Evolutionary conservation across 306 rosid species (phyloP).

Genomic region (Cicer yamashitae): DNA sequence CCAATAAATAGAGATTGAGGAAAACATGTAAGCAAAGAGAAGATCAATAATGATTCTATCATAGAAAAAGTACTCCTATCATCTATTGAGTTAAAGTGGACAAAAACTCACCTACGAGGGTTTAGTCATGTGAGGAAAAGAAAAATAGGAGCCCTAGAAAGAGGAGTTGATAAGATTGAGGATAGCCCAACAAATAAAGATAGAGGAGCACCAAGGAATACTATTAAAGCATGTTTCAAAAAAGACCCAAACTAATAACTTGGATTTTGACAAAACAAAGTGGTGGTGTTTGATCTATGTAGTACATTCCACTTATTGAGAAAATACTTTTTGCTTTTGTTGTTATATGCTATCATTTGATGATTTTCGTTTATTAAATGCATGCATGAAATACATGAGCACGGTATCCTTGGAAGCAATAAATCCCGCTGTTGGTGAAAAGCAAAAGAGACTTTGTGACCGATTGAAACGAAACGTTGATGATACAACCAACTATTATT

Average conservation of each 20-base stretch:
- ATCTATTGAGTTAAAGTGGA: neutral
- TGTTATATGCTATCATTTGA: conserved; percentile 2
- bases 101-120: neutral
- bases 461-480: neutral
- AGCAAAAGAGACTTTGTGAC: neutral
- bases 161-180: conserved; percentile 1
- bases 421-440: neutral
- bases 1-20: neutral
- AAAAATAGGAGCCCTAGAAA: conserved; percentile 1
- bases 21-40: conserved; percentile 5
- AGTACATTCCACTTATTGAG: neutral
- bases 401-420: neutral
- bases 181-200: conserved; percentile 12
- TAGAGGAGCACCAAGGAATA: conserved; percentile 10
- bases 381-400: neutral
- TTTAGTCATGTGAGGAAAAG: conserved; percentile 3
- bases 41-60: neutral
- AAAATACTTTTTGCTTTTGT: neutral
- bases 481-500: neutral
- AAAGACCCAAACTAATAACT: conserved; percentile 1
- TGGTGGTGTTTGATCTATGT: neutral
- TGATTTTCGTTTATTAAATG: neutral
- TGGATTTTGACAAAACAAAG: conserved; percentile 11
- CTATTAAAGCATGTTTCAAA: neutral
- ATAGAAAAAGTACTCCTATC: conserved; percentile 26